Conservation (phyloP, 2,329 filamentous ascomycete species). For the Coccinonectria pachysandricola region DNA sequence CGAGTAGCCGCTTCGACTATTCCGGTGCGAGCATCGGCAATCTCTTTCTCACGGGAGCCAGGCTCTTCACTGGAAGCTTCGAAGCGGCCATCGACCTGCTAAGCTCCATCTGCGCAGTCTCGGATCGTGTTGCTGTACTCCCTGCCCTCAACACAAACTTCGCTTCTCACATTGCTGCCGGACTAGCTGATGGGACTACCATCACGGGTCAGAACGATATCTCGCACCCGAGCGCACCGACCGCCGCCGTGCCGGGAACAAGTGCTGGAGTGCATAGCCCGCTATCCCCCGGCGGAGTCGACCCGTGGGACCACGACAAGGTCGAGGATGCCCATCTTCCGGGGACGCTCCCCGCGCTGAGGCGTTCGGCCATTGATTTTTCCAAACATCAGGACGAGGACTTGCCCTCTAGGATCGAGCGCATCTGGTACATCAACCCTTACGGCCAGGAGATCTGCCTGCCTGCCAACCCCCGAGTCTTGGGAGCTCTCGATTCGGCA, state of each 20-base stretch:
- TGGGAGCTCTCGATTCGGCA: conserved; percentile 54
- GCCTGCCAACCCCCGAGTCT: conserved; percentile 68
- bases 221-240: conserved; percentile 67
- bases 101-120: conserved; percentile 76
- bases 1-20: conserved; percentile 67
- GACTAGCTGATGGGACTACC: conserved; percentile 61
- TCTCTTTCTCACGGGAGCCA: conserved; percentile 71
- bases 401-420: conserved; percentile 63
- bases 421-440: conserved; percentile 96
- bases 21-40: conserved; percentile 68
- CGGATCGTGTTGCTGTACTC: conserved; percentile 64
- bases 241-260: conserved; percentile 27
- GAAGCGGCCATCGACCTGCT: conserved; percentile 88
- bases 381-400: conserved; percentile 68
- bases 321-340: conserved; percentile 75
- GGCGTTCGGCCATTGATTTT: conserved; percentile 73
- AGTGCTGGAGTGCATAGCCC: conserved; percentile 21
- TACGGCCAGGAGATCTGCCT: conserved; percentile 95
- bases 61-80: conserved; percentile 85
- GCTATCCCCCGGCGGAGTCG: conserved; percentile 29
- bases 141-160: conserved; percentile 94
- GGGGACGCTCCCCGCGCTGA: conserved; percentile 67
- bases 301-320: conserved; percentile 46
- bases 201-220: conserved; percentile 93
- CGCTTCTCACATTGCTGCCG: conserved; percentile 85